A percentile compares a stretch with the other conserved stretches of the same genome.
These are phyloP conservation scores for Fomitopsis schrenkii DNA, from an alignment of 1,284 basidiomycete genomes.

Conservation along the genomic window DNA sequence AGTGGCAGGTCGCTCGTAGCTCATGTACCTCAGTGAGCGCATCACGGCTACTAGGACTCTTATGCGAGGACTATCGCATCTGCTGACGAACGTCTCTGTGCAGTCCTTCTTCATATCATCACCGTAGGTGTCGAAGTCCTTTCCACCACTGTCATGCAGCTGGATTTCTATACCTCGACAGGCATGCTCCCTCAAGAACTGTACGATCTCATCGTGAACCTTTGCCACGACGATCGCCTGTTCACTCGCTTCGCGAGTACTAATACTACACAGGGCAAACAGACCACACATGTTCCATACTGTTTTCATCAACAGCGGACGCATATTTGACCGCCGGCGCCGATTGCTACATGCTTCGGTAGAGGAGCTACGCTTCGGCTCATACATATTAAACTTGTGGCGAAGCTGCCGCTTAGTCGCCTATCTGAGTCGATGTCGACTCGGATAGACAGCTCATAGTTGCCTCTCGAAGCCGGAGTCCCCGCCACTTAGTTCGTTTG, in stretches of 20 bases:
- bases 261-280: constrained; percentile 12
- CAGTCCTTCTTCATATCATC: background rate
- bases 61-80: background rate
- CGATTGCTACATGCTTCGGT: background rate
- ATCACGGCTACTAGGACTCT: background rate
- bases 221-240: constrained; percentile 18
- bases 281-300: constrained; percentile 1
- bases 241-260: constrained; percentile 4
- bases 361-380: constrained; percentile 2
- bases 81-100: background rate
- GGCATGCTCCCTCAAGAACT: constrained; percentile 16
- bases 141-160: too few relatives aligned
- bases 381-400: background rate
- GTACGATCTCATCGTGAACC: constrained; percentile 18
- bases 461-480: too few relatives aligned
- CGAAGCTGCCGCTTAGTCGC: too few relatives aligned
- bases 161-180: too few relatives aligned
- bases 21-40: background rate
- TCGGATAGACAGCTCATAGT: too few relatives aligned
- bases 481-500: too few relatives aligned
- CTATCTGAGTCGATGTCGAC: too few relatives aligned
- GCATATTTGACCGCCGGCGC: background rate
- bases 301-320: background rate
- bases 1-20: background rate
- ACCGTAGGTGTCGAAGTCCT: background rate